These are phyloP conservation scores for Xylaria multiplex DNA, from an alignment of 2,329 filamentous ascomycete species.

Conservation along the genomic window DNA sequence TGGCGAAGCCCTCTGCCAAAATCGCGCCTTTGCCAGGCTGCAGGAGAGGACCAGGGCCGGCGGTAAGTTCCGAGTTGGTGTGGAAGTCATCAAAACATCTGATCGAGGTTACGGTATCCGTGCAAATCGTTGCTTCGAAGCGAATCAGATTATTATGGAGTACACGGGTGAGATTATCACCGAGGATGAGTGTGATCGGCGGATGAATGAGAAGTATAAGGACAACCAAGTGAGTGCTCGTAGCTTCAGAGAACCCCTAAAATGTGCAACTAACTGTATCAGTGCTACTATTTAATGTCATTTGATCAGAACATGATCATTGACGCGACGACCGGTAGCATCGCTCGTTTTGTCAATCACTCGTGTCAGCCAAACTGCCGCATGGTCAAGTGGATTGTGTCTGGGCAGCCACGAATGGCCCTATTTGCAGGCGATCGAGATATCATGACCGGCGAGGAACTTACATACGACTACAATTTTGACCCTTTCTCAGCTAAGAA, in stretches of 20 bases:
- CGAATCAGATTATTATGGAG: constrained; percentile 96
- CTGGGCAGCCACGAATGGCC: constrained; percentile 93
- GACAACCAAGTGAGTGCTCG: constrained; percentile 78
- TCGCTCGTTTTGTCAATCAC: constrained; percentile 98
- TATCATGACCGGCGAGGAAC: constrained; percentile 93
- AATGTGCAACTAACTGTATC: constrained; percentile 30
- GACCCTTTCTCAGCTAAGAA: constrained; percentile 76
- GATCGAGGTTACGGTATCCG: constrained; percentile 93
- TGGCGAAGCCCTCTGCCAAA: constrained; percentile 78
- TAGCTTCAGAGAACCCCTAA: constrained; percentile 24
- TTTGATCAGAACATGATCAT: constrained; percentile 99
- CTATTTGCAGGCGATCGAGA: constrained; percentile 90
- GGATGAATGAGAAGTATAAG: constrained; percentile 94
- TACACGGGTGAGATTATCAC: constrained; percentile 99
- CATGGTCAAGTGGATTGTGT: constrained; percentile 98
- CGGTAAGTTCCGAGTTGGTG: constrained; percentile 88
- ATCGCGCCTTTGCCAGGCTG: constrained; percentile 87
- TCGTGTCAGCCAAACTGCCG: constrained; percentile 95
- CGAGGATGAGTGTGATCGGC: constrained; percentile 88
- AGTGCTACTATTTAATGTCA: constrained; percentile 99
- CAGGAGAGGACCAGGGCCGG: constrained; percentile 78
- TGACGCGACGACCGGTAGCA: constrained; percentile 93
- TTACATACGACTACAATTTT: constrained; percentile 91
- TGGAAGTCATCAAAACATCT: constrained; percentile 91
- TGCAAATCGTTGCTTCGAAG: constrained; percentile 85